Evolutionary conservation across 139 green algal genomes (phyloP).

Genomic region (Yamagishiella unicocca): DNA sequence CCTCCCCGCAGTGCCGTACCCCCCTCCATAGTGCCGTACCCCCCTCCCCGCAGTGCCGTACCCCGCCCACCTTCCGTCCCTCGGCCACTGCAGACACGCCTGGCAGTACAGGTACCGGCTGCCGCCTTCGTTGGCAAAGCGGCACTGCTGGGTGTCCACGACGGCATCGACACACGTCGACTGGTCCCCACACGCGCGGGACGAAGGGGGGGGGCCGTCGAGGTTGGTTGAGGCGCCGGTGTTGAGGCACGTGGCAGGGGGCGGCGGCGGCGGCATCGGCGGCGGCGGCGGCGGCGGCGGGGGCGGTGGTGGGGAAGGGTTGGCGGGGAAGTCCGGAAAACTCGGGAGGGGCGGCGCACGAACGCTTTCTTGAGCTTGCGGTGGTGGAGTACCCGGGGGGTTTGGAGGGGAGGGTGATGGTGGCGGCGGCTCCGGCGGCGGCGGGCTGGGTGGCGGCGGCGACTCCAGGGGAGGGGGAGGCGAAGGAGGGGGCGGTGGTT

Average conservation of each 20-base stretch:
- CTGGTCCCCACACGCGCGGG: slow-evolving; percentile 7
- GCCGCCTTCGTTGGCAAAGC: neutral
- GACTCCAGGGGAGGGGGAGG: too few relatives aligned
- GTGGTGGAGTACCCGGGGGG: too few relatives aligned
- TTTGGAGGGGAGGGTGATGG: too few relatives aligned
- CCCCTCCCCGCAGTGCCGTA: neutral
- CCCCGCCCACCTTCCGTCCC: neutral
- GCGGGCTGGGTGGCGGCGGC: too few relatives aligned
- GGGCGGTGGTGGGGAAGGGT: neutral
- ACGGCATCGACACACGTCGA: neutral
- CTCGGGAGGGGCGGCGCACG: too few relatives aligned
- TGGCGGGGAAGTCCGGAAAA: neutral
- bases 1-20: neutral
- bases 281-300: neutral
- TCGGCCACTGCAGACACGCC: neutral
- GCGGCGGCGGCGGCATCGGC: neutral
- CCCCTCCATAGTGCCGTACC: neutral
- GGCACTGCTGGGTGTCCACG: neutral
- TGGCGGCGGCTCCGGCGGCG: too few relatives aligned
- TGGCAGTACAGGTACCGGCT: slow-evolving; percentile 30
- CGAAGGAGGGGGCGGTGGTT: too few relatives aligned
- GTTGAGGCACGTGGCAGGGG: neutral
- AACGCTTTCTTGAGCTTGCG: too few relatives aligned
- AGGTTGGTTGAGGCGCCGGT: neutral
- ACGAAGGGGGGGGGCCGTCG: neutral